A percentile compares a stretch with the other conserved stretches of the same genome.
Conservation (phyloP, 805 yeast species). For the Candida sanyiensis region DNA sequence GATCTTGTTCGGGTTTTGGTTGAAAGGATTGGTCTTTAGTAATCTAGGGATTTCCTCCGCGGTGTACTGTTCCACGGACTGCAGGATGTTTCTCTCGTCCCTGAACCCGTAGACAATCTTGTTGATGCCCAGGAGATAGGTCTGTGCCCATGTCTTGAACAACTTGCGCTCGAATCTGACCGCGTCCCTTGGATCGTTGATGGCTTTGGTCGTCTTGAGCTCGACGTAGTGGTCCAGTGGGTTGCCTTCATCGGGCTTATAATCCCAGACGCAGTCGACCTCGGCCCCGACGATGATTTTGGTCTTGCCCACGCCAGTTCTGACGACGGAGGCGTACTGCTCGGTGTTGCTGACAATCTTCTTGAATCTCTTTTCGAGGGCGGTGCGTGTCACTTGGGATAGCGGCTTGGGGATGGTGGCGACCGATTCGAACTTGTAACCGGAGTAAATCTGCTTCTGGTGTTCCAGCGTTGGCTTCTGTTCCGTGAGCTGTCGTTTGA, state of each 20-base stretch:
- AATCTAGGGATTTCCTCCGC: conserved; percentile 76
- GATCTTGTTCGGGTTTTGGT: conserved; percentile 41
- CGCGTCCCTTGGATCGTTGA: conserved; percentile 53
- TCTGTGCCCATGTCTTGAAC: conserved; percentile 86
- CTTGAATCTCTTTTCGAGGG: conserved; percentile 60
- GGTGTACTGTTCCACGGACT: conserved; percentile 65
- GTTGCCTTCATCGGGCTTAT: conserved; percentile 45
- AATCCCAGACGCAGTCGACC: conserved; percentile 87
- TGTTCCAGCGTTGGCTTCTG: conserved; percentile 24
- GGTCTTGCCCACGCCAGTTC: conserved; percentile 75
- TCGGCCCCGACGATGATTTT: conserved; percentile 78
- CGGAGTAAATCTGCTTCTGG: conserved; percentile 49
- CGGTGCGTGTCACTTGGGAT: conserved; percentile 57
- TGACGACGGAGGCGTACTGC: conserved; percentile 76
- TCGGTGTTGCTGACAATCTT: conserved; percentile 61
- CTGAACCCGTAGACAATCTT: conserved; percentile 80
- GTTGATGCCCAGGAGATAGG: conserved; percentile 83
- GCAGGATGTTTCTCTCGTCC: conserved; percentile 60
- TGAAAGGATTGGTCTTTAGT: conserved; percentile 45
- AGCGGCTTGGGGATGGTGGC: conserved; percentile 76
- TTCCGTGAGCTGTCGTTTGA: conserved; percentile 24
- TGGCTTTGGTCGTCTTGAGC: conserved; percentile 62
- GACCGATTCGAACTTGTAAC: conserved; percentile 81
- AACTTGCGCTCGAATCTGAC: conserved; percentile 69
- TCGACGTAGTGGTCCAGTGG: conserved; percentile 71